Conservation (phyloP, 441 rosid genomes). For the Raphanus hybrid region DNA sequence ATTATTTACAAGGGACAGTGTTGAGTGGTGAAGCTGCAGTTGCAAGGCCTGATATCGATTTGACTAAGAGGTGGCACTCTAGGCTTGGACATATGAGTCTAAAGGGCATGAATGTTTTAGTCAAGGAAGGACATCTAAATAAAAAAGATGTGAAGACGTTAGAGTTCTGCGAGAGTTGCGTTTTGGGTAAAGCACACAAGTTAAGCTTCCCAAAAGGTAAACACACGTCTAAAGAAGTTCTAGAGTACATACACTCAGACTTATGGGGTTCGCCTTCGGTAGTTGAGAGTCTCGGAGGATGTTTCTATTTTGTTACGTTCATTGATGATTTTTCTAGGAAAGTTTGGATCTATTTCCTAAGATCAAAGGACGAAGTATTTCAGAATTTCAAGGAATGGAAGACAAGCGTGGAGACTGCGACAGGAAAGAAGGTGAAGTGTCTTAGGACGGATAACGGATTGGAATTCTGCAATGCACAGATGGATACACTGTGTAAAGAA, state of each 20-base stretch:
- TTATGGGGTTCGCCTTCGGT: background rate
- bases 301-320: background rate
- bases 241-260: background rate
- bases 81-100: background rate
- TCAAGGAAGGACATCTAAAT: background rate
- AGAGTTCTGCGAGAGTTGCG: background rate
- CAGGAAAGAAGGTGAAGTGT: background rate
- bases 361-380: background rate
- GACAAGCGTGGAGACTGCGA: background rate
- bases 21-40: background rate
- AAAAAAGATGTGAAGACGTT: background rate
- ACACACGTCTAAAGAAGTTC: background rate
- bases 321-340: background rate
- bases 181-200: background rate
- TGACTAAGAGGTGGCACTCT: background rate
- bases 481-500: background rate
- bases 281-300: background rate
- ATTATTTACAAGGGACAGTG: background rate
- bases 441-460: background rate
- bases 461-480: background rate
- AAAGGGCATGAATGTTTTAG: background rate
- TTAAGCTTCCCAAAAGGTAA: background rate
- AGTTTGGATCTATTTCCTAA: background rate
- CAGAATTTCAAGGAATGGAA: background rate
- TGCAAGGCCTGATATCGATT: background rate